Evolutionary conservation across 108 stramenopile species (phyloP), one percentile per base, ranked within the genome.

Genomic region (Licmophora abbreviata): DNA sequence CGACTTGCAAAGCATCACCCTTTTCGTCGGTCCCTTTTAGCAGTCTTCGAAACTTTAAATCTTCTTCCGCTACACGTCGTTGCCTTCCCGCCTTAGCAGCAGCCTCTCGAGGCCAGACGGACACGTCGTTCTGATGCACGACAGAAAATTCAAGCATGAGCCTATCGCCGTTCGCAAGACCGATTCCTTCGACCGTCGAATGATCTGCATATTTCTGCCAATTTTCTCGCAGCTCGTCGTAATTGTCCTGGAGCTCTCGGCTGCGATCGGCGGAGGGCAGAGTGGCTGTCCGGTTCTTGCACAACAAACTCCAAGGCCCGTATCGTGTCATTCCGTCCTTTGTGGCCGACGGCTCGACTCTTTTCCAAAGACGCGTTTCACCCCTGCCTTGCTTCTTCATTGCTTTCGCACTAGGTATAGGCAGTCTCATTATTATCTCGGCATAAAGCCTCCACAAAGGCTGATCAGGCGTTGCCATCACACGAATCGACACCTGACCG

Each of bases 41-140:
- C 35, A 76, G 38, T 12, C 48, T 46, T 25, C 85, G 65, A 63
- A 91, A 91, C 20, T 53, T 48, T 15, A 61, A 59, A 65, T 86
- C 85, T 52, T 83, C 80, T 27, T 84, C 85, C 30, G 73, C 82
- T 36, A 86, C 68, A 3, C 72, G 63, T 11, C 68, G 67, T 1
- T 54, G 72, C 12, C 57, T 58, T 29, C 85, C 85, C n/a, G 85
- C 89, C 51, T 83, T 91, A 17, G 85, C 89, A 14, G 89, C 89
- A 17, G 83, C 83, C 71, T 91, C 89, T 41, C 89, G 62, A 22
- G 89, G 89, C 85, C 85, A 91, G 9, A 77, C 59, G 29, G 85
- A 71, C 26, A 71, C 66, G 27, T 69, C 77, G 36, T 72, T 76
- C 49, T 73, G 72, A 52, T 64, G 76, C 2, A 69, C 29, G 9